These are phyloP conservation scores for Fusarium albidum DNA, from an alignment of 2,329 filamentous ascomycete species.

Conservation along the genomic window DNA sequence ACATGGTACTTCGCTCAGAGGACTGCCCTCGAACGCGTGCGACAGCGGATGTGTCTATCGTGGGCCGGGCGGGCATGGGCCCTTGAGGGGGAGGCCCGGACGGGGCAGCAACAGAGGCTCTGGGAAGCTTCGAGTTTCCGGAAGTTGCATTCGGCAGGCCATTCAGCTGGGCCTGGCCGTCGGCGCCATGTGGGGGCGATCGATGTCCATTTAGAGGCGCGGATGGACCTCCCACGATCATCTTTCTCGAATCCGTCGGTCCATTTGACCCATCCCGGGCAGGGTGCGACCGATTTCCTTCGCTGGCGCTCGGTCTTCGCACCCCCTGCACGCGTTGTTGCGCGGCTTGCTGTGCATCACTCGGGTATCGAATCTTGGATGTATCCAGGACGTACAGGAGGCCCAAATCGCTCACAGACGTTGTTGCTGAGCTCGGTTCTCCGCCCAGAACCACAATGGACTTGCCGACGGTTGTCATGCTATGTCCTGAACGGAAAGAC, in stretches of 20 bases:
- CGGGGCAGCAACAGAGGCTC: conserved; percentile 45
- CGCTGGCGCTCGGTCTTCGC: conserved; percentile 54
- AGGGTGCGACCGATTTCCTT: conserved; percentile 49
- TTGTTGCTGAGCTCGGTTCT: conserved; percentile 88
- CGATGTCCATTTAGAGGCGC: conserved; percentile 52
- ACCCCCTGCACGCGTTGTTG: conserved; percentile 50
- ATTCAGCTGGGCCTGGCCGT: too few species aligned
- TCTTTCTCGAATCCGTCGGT: conserved; percentile 58
- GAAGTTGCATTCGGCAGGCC: conserved; percentile 44
- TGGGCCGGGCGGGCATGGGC: conserved; percentile 59
- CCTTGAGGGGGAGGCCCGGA: conserved; percentile 64
- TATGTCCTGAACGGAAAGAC: conserved; percentile 92
- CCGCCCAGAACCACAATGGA: conserved; percentile 92
- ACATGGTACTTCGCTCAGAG: conserved; percentile 52
- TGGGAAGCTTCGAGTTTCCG: conserved; percentile 48
- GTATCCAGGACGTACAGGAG: conserved; percentile 94
- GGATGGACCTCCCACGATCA: conserved; percentile 44
- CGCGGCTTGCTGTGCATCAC: conserved; percentile 62
- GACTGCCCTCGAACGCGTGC: conserved; percentile 60
- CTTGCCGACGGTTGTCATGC: conserved; percentile 95
- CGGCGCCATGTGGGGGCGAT: conserved; percentile 49
- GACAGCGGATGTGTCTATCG: conserved; percentile 49
- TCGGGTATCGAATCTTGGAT: conserved; percentile 94
- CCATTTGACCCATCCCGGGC: conserved; percentile 62
- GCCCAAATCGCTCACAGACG: conserved; percentile 83